Evolutionary conservation across 148 eudicot species (phyloP).

Genomic region (Rhododendron vialii): DNA sequence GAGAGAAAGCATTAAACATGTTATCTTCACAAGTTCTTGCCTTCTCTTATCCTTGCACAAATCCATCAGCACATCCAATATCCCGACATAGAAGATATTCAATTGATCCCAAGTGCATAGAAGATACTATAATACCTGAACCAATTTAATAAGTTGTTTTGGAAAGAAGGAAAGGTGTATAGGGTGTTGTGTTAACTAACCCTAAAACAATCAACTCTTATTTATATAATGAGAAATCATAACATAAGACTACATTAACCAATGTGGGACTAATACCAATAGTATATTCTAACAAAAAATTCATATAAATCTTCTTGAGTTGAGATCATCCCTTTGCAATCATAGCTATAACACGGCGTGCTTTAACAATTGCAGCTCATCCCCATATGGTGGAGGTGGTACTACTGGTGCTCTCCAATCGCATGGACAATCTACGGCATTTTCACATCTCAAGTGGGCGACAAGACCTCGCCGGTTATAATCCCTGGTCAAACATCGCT

Average conservation of each 20-base stretch:
- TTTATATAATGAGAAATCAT: no score
- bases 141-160: not conserved
- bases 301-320: not conserved
- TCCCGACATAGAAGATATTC: not conserved
- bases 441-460: conserved; percentile 38
- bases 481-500: conserved; percentile 15
- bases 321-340: not conserved
- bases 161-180: no score
- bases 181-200: no score
- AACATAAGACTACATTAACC: no score
- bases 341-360: not conserved
- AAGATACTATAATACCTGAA: not conserved
- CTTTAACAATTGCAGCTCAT: conserved; percentile 28
- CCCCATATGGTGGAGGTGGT: conserved; percentile 57
- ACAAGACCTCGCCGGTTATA: not conserved
- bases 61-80: not conserved
- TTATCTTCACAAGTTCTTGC: not conserved
- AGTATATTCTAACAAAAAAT: no score
- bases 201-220: no score
- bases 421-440: conserved; percentile 54
- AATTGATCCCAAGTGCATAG: not conserved
- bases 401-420: conserved; percentile 47
- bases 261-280: no score
- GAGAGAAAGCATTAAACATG: not conserved
- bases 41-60: not conserved